A percentile compares a stretch with the other conserved stretches of the same genome.
These are phyloP conservation scores for Selaginella tamariscina DNA, from an alignment of 75 land plant species.

Conservation along the genomic window DNA sequence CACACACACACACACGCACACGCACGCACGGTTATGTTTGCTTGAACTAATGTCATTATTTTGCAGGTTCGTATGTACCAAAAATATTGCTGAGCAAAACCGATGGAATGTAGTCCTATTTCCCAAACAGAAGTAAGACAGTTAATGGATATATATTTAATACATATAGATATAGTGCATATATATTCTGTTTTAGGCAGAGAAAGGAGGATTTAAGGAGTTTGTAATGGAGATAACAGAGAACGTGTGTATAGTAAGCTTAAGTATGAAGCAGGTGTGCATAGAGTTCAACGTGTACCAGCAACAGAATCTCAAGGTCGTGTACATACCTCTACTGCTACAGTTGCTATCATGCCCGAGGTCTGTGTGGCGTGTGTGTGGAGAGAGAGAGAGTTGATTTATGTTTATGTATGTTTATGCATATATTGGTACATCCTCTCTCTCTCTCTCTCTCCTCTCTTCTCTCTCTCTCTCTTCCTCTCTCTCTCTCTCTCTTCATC, in stretches of 20 bases:
- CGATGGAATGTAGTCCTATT: constrained; percentile 54
- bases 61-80: constrained; percentile 87
- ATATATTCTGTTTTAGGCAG: constrained; percentile 62
- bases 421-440: too few relatives aligned
- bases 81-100: constrained; percentile 67
- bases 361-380: too few relatives aligned
- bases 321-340: constrained; percentile 97
- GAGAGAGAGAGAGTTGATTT: too few relatives aligned
- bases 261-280: constrained; percentile 96
- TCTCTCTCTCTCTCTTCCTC: too few relatives aligned
- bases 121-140: constrained; percentile 73
- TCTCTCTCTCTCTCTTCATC: too few relatives aligned
- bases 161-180: too few relatives aligned
- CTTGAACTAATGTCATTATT: constrained; percentile 6
- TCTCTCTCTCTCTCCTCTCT: too few relatives aligned
- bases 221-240: constrained; percentile 88
- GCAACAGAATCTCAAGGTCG: constrained; percentile 96
- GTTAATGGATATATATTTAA: too few relatives aligned
- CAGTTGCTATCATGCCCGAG: constrained; percentile 99
- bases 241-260: constrained; percentile 89
- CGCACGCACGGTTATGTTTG: neutral
- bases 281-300: constrained; percentile 97
- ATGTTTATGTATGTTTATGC: neutral
- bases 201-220: constrained; percentile 90
- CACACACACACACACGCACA: constrained; percentile 22